phyloP scores from a whole-genome alignment of 352 stramenopile genomes.

The Globisporangium canariense region DNA sequence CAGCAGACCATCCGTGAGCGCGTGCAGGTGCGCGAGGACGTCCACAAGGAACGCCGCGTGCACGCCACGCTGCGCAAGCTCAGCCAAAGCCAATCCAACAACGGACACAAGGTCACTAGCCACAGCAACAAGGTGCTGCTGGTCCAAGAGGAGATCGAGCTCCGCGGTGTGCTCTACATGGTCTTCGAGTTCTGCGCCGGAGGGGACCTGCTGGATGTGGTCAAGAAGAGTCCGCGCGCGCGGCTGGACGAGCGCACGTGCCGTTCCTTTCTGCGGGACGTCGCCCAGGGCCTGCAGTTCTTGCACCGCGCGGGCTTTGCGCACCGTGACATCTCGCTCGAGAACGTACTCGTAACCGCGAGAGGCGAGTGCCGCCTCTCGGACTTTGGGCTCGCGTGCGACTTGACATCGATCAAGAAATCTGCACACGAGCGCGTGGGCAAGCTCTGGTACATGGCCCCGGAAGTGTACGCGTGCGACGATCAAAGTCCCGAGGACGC shows the following conservation, averaged over 20 bases:
- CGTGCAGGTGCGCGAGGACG: conserved; percentile 44
- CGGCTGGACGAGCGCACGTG: conserved; percentile 30
- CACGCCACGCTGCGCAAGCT: conserved; percentile 34
- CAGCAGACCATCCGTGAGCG: conserved; percentile 36
- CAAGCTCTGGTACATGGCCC: conserved; percentile 70
- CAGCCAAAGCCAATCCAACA: conserved; percentile 6
- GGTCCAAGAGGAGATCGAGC: conserved; percentile 43
- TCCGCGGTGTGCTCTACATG: conserved; percentile 36
- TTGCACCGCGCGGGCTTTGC: conserved; percentile 46
- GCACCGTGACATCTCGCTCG: conserved; percentile 60
- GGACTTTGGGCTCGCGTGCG: conserved; percentile 51
- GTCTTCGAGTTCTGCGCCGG: conserved; percentile 52
- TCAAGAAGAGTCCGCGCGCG: conserved; percentile 28
- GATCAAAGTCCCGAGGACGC: conserved; percentile 22
- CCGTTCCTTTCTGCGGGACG: conserved; percentile 35
- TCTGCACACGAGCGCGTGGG: conserved; percentile 34
- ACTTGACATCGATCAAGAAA: conserved; percentile 16
- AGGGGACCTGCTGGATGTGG: conserved; percentile 53
- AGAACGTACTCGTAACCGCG: conserved; percentile 47
- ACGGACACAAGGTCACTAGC: background rate
- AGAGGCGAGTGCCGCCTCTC: conserved; percentile 39
- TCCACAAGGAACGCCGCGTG: conserved; percentile 44
- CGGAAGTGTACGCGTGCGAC: conserved; percentile 47
- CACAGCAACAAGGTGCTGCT: conserved; percentile 39
- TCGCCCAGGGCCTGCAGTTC: conserved; percentile 29